Conservation (phyloP, 2,329 filamentous ascomycete genomes). For the Coniosporium tulheliwenetii region DNA sequence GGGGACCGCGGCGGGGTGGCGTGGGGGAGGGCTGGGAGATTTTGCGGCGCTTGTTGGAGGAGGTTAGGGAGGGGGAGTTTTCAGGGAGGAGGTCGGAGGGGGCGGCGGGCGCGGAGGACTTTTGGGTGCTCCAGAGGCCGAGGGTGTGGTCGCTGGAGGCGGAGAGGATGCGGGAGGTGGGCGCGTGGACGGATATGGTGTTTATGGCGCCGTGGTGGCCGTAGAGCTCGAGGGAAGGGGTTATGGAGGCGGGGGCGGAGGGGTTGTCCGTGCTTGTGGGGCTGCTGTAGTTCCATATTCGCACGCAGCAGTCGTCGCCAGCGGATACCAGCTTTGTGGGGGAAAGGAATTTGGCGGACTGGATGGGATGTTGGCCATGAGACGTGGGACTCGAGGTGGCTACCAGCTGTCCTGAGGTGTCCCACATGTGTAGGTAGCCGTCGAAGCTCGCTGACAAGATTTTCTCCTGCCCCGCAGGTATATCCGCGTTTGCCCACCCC, state of each 20-base stretch:
- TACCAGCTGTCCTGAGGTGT: constrained; percentile 70
- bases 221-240: constrained; percentile 65
- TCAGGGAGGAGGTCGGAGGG: constrained; percentile 54
- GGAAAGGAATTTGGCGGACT: constrained; percentile 71
- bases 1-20: constrained; percentile 61
- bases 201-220: constrained; percentile 66
- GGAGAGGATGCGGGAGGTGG: constrained; percentile 65
- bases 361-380: constrained; percentile 62
- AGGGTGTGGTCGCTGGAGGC: constrained; percentile 71
- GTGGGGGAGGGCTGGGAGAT: constrained; percentile 28
- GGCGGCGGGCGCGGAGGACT: constrained; percentile 58
- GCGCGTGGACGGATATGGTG: constrained; percentile 55
- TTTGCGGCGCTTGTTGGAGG: constrained; percentile 59
- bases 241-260: constrained; percentile 31
- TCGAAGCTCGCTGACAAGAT: constrained; percentile 93
- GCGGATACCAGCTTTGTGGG: constrained; percentile 66
- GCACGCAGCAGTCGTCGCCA: constrained; percentile 69
- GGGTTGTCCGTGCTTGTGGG: constrained; percentile 35
- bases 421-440: constrained; percentile 77
- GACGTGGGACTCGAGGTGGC: constrained; percentile 54
- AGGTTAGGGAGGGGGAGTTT: constrained; percentile 35
- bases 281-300: constrained; percentile 80
- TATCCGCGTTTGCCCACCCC: constrained; percentile 32
- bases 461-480: constrained; percentile 44
- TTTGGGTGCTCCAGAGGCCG: constrained; percentile 78